A percentile compares a stretch with the other conserved stretches of the same genome.
Evolutionary conservation across 108 stramenopile species (phyloP).

Genomic region (Cyclotella cryptica): DNA sequence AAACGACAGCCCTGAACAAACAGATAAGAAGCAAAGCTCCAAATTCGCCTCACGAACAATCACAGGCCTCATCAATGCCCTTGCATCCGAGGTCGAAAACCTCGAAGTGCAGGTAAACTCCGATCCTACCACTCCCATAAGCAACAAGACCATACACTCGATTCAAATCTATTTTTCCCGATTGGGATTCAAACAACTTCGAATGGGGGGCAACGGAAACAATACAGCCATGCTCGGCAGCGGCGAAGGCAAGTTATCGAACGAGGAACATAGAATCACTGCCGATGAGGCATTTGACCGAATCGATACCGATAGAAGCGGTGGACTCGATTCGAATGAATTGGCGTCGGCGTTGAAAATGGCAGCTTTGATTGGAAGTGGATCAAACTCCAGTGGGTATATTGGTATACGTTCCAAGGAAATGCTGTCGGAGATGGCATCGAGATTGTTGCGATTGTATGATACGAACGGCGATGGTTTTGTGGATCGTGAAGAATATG

Average conservation of each 20-base stretch:
- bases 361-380: conserved; percentile 50
- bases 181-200: conserved; percentile 74
- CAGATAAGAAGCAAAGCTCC: background rate
- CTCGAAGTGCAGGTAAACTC: conserved; percentile 69
- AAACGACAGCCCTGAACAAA: background rate
- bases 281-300: conserved; percentile 84
- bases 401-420: conserved; percentile 41
- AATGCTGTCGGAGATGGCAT: conserved; percentile 64
- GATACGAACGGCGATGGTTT: conserved; percentile 86
- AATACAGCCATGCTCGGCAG: conserved; percentile 20
- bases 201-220: conserved; percentile 69
- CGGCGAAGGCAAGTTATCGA: conserved; percentile 8
- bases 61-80: conserved; percentile 78
- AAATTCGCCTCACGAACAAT: conserved; percentile 75
- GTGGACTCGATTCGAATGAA: conserved; percentile 78
- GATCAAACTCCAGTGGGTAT: conserved; percentile 8
- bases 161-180: conserved; percentile 80
- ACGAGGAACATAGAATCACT: conserved; percentile 29
- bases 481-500: conserved; percentile 87
- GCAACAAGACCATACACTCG: conserved; percentile 80
- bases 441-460: conserved; percentile 73
- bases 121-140: conserved; percentile 58
- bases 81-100: conserved; percentile 78
- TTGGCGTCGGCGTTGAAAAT: conserved; percentile 74
- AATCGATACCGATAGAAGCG: conserved; percentile 83